Evolutionary conservation across 768 basidiomycete genomes (phyloP).

Genomic region (Phanerodontia chrysosporium): DNA sequence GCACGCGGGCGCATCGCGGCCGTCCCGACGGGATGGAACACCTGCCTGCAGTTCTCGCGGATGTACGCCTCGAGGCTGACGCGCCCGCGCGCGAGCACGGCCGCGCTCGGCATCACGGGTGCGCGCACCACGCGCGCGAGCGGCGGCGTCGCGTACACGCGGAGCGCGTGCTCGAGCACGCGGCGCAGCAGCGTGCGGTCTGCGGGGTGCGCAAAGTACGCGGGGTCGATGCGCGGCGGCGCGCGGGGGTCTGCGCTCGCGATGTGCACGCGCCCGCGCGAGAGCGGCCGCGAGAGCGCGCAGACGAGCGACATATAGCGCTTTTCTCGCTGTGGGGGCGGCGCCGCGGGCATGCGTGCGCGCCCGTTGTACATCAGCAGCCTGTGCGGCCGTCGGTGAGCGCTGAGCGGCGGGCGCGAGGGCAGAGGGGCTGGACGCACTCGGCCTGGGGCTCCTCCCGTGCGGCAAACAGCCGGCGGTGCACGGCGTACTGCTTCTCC

Average conservation of each 20-base stretch:
- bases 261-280: slow-evolving; percentile 41
- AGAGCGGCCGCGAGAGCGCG: slow-evolving; percentile 24
- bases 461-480: not conserved
- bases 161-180: not conserved
- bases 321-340: slow-evolving; percentile 14
- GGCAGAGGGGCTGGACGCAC: not conserved
- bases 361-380: not conserved
- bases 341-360: not conserved
- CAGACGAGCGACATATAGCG: slow-evolving; percentile 23
- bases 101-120: not conserved
- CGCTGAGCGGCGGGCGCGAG: not conserved
- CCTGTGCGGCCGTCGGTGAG: not conserved
- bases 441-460: not conserved
- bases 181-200: not conserved
- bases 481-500: not conserved
- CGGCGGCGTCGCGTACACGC: not conserved
- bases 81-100: not conserved
- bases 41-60: not conserved
- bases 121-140: not conserved
- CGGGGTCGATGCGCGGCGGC: slow-evolving; percentile 36
- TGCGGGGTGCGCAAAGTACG: not conserved
- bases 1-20: slow-evolving; percentile 31
- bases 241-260: slow-evolving; percentile 37
- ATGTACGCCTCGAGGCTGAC: not conserved
- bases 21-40: slow-evolving; percentile 9